These are phyloP conservation scores for Aspergillus felis DNA, from an alignment of 2,329 filamentous ascomycete genomes.

Conservation along the genomic window DNA sequence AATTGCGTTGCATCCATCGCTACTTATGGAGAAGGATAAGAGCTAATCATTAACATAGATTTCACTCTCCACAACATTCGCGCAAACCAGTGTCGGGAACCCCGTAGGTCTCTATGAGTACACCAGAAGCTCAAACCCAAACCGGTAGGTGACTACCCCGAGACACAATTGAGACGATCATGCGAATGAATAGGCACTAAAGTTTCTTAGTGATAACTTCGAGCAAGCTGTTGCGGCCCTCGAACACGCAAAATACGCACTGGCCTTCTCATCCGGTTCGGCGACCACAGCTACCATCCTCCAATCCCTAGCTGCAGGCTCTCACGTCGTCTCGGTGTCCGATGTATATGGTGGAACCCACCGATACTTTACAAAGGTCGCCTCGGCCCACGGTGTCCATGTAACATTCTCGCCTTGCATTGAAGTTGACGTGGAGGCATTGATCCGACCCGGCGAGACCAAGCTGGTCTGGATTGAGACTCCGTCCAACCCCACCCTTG, in stretches of 20 bases:
- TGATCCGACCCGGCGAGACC: constrained; percentile 78
- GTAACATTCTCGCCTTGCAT: constrained; percentile 94
- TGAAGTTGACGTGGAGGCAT: constrained; percentile 76
- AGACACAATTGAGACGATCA: background rate
- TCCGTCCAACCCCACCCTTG: constrained; percentile 89
- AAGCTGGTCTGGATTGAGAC: constrained; percentile 97
- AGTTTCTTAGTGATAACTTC: constrained; percentile 68
- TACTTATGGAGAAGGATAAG: background rate
- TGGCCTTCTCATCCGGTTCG: constrained; percentile 91
- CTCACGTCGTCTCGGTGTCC: constrained; percentile 92
- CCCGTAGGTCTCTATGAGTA: constrained; percentile 91
- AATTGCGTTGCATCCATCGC: background rate
- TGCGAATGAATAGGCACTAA: constrained; percentile 7
- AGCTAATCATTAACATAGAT: constrained; percentile 50
- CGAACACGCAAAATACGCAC: constrained; percentile 85
- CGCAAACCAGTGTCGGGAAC: constrained; percentile 81
- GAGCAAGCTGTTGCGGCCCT: constrained; percentile 86
- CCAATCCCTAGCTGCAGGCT: constrained; percentile 84
- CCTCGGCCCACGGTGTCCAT: constrained; percentile 85
- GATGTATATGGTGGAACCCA: constrained; percentile 98
- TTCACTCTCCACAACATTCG: constrained; percentile 92
- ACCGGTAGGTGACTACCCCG: constrained; percentile 50
- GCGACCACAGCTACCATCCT: constrained; percentile 91
- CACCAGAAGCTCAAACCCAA: constrained; percentile 88
- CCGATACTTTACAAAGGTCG: constrained; percentile 97